A percentile compares a stretch with the other conserved stretches of the same genome.
Conservation (phyloP, 1,284 basidiomycete genomes). For the Cryptococcus deneoformans region DNA sequence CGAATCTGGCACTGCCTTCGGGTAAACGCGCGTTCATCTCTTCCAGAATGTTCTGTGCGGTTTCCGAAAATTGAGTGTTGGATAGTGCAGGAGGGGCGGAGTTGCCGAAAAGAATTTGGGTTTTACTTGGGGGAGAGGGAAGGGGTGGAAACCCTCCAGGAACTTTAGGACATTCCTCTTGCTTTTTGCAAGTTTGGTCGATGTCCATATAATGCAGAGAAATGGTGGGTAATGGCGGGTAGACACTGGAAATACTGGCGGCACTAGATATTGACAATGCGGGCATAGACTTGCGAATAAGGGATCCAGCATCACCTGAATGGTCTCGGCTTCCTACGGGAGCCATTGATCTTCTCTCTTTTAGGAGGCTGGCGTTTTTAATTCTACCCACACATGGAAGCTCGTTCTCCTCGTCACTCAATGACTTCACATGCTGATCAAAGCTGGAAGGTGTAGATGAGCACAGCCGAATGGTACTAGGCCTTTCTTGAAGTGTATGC, state of each 20-base stretch:
- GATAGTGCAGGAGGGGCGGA: constrained; percentile 14
- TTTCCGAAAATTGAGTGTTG: constrained; percentile 33
- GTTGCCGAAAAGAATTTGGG: constrained; percentile 33
- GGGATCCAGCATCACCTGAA: background rate
- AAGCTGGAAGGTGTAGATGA: constrained; percentile 24
- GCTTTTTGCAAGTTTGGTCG: background rate
- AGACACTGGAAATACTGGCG: constrained; percentile 25
- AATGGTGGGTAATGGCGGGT: constrained; percentile 29
- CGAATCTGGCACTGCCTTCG: constrained; percentile 20
- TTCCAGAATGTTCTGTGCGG: constrained; percentile 31
- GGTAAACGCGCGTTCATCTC: constrained; percentile 44
- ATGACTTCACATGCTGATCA: background rate
- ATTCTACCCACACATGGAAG: constrained; percentile 33
- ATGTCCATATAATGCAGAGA: constrained; percentile 8
- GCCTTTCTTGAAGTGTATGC: constrained; percentile 29
- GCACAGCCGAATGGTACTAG: constrained; percentile 38
- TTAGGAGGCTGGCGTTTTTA: constrained; percentile 23
- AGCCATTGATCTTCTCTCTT: constrained; percentile 32
- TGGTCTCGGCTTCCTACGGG: constrained; percentile 13
- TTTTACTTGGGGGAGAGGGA: constrained; percentile 9
- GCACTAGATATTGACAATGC: constrained; percentile 17
- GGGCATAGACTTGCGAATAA: constrained; percentile 37
- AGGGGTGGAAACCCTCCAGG: constrained; percentile 20
- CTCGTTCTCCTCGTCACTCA: constrained; percentile 13
- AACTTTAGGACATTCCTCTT: constrained; percentile 3